These are phyloP conservation scores for Fusarium nelsonii DNA, from an alignment of 2,329 filamentous ascomycete genomes.

Conservation along the genomic window DNA sequence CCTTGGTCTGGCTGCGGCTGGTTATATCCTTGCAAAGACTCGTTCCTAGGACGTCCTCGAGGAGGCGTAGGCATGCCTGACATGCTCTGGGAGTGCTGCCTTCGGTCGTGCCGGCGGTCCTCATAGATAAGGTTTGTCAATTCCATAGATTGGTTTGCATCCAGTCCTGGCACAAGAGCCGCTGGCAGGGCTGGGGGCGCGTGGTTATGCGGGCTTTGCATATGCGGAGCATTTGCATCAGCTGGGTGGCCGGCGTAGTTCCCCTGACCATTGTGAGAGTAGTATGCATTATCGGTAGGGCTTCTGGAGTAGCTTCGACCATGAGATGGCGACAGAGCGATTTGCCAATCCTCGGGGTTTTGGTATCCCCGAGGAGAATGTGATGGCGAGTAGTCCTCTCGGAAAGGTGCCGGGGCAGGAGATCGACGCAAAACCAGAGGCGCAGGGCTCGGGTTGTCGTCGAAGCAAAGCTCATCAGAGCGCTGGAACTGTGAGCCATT, in stretches of 20 bases:
- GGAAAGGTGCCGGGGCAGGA: constrained; percentile 41
- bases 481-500: constrained; percentile 43
- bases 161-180: constrained; percentile 71
- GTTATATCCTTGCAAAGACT: constrained; percentile 46
- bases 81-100: constrained; percentile 58
- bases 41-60: constrained; percentile 54
- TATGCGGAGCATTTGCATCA: constrained; percentile 55
- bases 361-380: constrained; percentile 38
- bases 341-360: constrained; percentile 44
- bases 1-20: constrained; percentile 41
- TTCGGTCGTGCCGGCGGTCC: constrained; percentile 62
- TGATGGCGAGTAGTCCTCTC: constrained; percentile 45
- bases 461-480: constrained; percentile 57
- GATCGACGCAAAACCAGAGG: constrained; percentile 59
- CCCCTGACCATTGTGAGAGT: constrained; percentile 49
- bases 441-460: constrained; percentile 57
- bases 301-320: constrained; percentile 54
- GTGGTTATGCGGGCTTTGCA: constrained; percentile 54
- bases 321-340: constrained; percentile 51
- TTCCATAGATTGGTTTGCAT: constrained; percentile 67
- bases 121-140: constrained; percentile 69
- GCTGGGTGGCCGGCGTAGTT: constrained; percentile 50
- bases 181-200: constrained; percentile 64
- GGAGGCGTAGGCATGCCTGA: constrained; percentile 57
- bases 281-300: constrained; percentile 49